A percentile compares a stretch with the other conserved stretches of the same genome.
Conservation (phyloP, 495 filamentous ascomycete species). For the Podospora conica region DNA sequence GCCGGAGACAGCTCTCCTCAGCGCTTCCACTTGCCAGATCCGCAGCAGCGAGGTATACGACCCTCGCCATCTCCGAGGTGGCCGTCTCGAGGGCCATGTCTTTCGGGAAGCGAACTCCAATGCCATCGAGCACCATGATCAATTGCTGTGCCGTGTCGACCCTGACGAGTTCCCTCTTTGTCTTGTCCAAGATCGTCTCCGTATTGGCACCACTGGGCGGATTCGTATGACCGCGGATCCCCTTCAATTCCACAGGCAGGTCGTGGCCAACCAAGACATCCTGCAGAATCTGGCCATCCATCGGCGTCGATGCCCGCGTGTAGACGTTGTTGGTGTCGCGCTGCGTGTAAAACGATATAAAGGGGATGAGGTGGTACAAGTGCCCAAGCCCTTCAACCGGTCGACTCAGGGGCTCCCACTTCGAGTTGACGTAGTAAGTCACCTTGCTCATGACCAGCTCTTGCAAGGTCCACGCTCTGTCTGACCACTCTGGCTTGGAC, state of each 20-base stretch:
- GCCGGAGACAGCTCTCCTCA: background rate
- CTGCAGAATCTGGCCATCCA: background rate
- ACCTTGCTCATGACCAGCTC: slow-evolving; percentile 45
- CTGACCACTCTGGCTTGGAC: slow-evolving; percentile 33
- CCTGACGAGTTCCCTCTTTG: background rate
- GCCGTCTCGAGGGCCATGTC: slow-evolving; percentile 29
- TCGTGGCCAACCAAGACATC: background rate
- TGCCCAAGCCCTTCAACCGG: slow-evolving; percentile 35
- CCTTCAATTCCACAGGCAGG: background rate
- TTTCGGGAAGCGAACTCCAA: slow-evolving; percentile 27
- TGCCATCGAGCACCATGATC: slow-evolving; percentile 26
- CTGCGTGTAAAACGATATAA: slow-evolving; percentile 29
- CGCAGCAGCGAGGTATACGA: slow-evolving; percentile 25
- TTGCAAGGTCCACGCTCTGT: slow-evolving; percentile 44
- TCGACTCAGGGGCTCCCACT: slow-evolving; percentile 31
- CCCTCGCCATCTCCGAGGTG: slow-evolving; percentile 25
- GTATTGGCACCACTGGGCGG: background rate
- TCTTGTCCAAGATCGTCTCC: background rate
- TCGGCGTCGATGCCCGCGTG: background rate
- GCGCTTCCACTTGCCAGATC: slow-evolving; percentile 8
- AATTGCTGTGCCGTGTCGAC: slow-evolving; percentile 21
- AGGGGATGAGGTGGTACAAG: slow-evolving; percentile 37
- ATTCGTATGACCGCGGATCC: background rate
- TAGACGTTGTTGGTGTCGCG: slow-evolving; percentile 21
- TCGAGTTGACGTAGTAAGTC: slow-evolving; percentile 39